phyloP scores from a whole-genome alignment of 2,329 filamentous ascomycete genomes.

The Ophiostoma fasciatum region DNA sequence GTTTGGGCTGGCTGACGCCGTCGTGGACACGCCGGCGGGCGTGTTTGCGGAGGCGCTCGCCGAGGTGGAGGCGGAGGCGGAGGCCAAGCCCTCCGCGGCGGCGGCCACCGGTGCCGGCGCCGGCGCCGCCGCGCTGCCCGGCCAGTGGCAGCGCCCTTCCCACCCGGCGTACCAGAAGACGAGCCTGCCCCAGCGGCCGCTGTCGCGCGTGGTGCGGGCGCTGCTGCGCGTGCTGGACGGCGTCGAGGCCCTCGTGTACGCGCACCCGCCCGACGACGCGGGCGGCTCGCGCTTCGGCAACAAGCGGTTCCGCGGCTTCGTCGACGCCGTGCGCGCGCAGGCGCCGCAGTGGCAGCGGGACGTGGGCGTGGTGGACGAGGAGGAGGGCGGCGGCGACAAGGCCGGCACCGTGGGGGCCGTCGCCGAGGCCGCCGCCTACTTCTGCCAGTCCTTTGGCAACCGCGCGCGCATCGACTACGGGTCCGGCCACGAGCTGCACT shows the following conservation, averaged over 20 bases:
- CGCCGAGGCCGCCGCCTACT: constrained; percentile 63
- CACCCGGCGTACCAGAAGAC: constrained; percentile 6
- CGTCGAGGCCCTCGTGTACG: constrained; percentile 49
- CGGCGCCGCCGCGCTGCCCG: neutral
- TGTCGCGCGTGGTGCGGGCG: constrained; percentile 47
- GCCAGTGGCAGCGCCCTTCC: constrained; percentile 4
- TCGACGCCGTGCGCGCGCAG: constrained; percentile 50
- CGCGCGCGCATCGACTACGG: constrained; percentile 85
- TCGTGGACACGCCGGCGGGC: constrained; percentile 41
- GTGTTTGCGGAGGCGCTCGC: constrained; percentile 17
- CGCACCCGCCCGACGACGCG: constrained; percentile 70
- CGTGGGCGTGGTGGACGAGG: constrained; percentile 36
- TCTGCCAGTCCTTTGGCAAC: constrained; percentile 76
- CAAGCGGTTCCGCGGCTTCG: constrained; percentile 70
- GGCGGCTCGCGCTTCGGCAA: constrained; percentile 89
- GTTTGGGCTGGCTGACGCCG: constrained; percentile 72
- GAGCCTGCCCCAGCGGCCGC: constrained; percentile 20
- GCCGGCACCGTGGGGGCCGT: constrained; percentile 29
- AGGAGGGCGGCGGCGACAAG: constrained; percentile 9
- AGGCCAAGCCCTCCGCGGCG: neutral
- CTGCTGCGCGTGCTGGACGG: constrained; percentile 58
- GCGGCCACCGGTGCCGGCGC: too few species aligned
- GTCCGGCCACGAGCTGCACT: constrained; percentile 94
- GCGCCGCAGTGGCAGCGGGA: constrained; percentile 45
- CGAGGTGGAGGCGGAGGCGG: neutral